Evolutionary conservation across 2,329 filamentous ascomycete species (phyloP).

Genomic region (Metarhizium album): DNA sequence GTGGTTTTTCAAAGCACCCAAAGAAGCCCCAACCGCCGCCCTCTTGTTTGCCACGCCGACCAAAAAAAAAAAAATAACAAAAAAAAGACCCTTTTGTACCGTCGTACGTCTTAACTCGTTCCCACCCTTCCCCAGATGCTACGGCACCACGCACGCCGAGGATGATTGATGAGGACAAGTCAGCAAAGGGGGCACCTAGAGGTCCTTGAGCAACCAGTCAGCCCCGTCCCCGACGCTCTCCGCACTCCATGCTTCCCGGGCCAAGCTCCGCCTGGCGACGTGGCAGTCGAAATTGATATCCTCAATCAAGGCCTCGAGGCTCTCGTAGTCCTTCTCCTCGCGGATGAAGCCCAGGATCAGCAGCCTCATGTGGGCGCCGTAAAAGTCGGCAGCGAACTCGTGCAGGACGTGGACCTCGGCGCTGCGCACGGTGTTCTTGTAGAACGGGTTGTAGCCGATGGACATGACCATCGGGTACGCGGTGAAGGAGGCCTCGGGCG

Average conservation of each 20-base stretch:
- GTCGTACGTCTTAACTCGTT: too few relatives aligned
- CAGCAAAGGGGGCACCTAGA: background rate
- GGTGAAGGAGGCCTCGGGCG: slow-evolving; percentile 16
- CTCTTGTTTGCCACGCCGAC: too few relatives aligned
- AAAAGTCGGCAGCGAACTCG: slow-evolving; percentile 70
- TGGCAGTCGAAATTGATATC: slow-evolving; percentile 87
- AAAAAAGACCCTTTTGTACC: too few relatives aligned
- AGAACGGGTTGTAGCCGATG: slow-evolving; percentile 96
- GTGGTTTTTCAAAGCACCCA: too few relatives aligned
- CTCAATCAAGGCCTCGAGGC: slow-evolving; percentile 68
- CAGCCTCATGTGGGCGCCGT: slow-evolving; percentile 68
- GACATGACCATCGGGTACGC: slow-evolving; percentile 85
- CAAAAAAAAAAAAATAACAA: too few relatives aligned
- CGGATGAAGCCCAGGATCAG: slow-evolving; percentile 80
- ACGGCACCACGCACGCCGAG: too few relatives aligned
- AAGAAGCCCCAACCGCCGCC: too few relatives aligned
- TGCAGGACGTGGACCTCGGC: slow-evolving; percentile 89
- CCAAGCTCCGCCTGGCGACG: slow-evolving; percentile 65
- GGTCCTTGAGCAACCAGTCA: slow-evolving; percentile 26
- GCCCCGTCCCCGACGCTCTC: slow-evolving; percentile 20
- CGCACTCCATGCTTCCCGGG: slow-evolving; percentile 49
- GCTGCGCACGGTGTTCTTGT: slow-evolving; percentile 77
- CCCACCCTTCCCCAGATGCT: background rate
- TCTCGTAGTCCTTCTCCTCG: slow-evolving; percentile 80
- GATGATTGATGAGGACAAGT: background rate